These are phyloP conservation scores for Paraurostyla sp. DNA, from an alignment of 73 alveolate species.

Conservation along the genomic window DNA sequence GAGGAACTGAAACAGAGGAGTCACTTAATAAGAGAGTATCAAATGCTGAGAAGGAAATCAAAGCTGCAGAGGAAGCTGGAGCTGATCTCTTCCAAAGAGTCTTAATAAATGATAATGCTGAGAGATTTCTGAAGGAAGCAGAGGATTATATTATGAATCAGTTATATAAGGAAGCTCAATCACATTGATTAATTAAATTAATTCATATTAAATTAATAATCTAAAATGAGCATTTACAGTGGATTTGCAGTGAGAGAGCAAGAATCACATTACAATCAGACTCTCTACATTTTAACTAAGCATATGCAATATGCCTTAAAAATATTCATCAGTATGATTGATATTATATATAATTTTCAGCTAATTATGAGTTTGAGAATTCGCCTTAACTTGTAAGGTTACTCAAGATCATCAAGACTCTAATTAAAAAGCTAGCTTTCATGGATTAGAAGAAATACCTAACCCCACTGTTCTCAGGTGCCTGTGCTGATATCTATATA, in stretches of 20 bases:
- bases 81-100: not conserved
- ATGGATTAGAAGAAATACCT: slow-evolving; percentile 28
- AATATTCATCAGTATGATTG: not conserved
- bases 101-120: not conserved
- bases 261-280: slow-evolving; percentile 7
- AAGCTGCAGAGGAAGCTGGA: slow-evolving; percentile 1
- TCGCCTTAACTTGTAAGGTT: not conserved
- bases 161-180: not conserved
- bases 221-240: slow-evolving; percentile 40
- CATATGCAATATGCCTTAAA: slow-evolving; percentile 13
- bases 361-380: slow-evolving; percentile 2
- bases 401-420: not conserved
- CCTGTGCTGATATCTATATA: not conserved
- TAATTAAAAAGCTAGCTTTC: not conserved
- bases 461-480: slow-evolving; percentile 25
- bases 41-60: slow-evolving; percentile 74
- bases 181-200: no score
- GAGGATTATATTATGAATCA: not conserved
- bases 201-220: no score
- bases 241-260: slow-evolving; percentile 28
- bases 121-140: slow-evolving; percentile 30
- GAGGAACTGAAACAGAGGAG: slow-evolving; percentile 86
- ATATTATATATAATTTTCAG: not conserved
- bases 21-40: slow-evolving; percentile 59
- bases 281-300: not conserved